Conservation (phyloP, 768 basidiomycete species). For the Suillus variegatus region DNA sequence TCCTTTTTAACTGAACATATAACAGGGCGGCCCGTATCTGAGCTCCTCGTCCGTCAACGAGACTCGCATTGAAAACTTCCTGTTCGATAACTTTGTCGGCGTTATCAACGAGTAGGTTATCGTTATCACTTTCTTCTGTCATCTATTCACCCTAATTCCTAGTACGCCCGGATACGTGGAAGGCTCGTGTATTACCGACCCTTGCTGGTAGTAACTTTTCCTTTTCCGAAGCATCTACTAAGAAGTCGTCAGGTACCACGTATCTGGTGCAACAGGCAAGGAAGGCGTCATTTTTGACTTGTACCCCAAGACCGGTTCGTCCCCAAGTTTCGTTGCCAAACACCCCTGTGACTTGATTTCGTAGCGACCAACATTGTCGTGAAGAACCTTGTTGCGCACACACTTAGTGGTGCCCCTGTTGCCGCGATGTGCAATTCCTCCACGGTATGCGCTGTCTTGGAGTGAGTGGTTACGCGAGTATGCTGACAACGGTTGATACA, state of each 20-base stretch:
- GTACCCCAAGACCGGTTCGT: conserved; percentile 53
- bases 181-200: conserved; percentile 58
- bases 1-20: neutral
- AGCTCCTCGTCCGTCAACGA: conserved; percentile 48
- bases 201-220: conserved; percentile 48
- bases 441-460: conserved; percentile 34
- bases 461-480: neutral
- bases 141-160: neutral
- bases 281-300: conserved; percentile 62
- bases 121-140: conserved; percentile 2
- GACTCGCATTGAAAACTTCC: conserved; percentile 56
- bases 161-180: conserved; percentile 49
- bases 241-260: conserved; percentile 34
- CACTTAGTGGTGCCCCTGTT: conserved; percentile 44
- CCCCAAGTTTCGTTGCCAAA: neutral
- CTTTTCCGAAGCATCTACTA: neutral
- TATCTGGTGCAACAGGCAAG: conserved; percentile 54
- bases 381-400: conserved; percentile 47
- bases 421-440: conserved; percentile 57
- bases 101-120: conserved; percentile 45
- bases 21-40: conserved; percentile 42
- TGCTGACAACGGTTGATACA: conserved; percentile 14
- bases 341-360: neutral
- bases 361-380: conserved; percentile 51
- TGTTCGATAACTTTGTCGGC: conserved; percentile 56